Base-by-base conservation (phyloP, 106 monocot genomes). In the Amphibolis antarctica region DNA sequence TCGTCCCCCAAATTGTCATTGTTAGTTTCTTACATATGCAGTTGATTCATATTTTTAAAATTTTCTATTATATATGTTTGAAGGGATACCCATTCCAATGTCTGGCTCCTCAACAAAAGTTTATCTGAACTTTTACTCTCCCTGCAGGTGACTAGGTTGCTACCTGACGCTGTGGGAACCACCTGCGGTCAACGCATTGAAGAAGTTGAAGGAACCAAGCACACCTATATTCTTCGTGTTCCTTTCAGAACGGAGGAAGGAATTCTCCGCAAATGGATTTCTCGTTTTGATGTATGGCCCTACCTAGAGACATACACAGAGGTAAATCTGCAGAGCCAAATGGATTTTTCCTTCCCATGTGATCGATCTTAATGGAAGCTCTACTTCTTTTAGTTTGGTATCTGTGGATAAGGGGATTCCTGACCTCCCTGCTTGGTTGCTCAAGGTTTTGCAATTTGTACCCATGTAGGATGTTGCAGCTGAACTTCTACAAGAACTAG, bases 271-370 rank as follows among this genome's bases (percentile, higher is more conserved):
- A 90, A 90, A 60, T 90, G 90, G 90, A 90, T 90, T 58, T 90
- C 90, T 15, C 85, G 85, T 58, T 90, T 90, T 52, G 90, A 90
- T 49, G 90, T 90, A 10, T 91, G 86, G 90, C 90, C 90, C 68
- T 91, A 86, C 69, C 81, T 91, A 20, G 90, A 91, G 66, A 81
- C 83, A n/a, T 91, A 74, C 55, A 69, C 86, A 24, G 83, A 86
- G 77, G 89, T 89, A 75, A 50, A 30, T 0, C 4, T 53, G 9
- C 2, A 53, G 11, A 21, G n/a, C 22, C 11, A 10, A 2, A 53
- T 53, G 22, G n/a, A n/a, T 20, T 53, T 53, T 22, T 2, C 20
- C 7, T 7, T 36, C 7, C 36, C 36, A 36, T 36, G 7, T 36
- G 36, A 36, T 36, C 7, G 36, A 4, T 4, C 7, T 4, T 36